Evolutionary conservation across 768 basidiomycete species (phyloP).

Genomic region (Suillus lakei): DNA sequence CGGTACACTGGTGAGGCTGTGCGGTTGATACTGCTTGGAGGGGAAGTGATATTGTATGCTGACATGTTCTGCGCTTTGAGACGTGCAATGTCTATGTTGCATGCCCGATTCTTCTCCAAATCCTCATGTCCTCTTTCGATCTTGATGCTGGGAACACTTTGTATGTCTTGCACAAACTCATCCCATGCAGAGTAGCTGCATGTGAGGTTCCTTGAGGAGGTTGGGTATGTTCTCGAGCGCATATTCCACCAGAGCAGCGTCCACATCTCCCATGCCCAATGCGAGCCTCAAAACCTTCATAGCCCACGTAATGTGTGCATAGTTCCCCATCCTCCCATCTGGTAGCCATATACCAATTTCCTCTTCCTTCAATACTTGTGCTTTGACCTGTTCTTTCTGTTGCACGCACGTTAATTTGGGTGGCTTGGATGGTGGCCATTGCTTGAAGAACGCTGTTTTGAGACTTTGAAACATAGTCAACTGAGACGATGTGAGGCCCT

Average conservation of each 20-base stretch:
- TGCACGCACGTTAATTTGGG: not conserved
- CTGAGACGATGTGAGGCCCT: too few species aligned
- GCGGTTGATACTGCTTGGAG: conserved; percentile 20
- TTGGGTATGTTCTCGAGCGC: not conserved
- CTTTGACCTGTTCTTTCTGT: not conserved
- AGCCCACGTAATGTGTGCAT: not conserved
- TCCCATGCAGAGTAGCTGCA: not conserved
- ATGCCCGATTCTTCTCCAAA: not conserved
- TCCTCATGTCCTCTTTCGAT: not conserved
- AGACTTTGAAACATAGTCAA: not conserved
- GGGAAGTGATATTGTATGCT: conserved; percentile 45
- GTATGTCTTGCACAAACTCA: not conserved
- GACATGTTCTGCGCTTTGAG: conserved; percentile 44
- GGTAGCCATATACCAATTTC: not conserved
- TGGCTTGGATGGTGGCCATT: not conserved
- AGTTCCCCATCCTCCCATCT: not conserved
- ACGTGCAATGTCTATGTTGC: not conserved
- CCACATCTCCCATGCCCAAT: not conserved
- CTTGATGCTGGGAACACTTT: not conserved
- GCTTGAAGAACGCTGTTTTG: not conserved
- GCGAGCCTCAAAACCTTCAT: not conserved
- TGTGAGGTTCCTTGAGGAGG: not conserved
- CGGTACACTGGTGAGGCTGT: too few species aligned
- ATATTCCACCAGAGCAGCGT: not conserved
- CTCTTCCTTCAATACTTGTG: not conserved